Conservation (phyloP, 148 eudicot species). For the Persicaria tinctoria region DNA sequence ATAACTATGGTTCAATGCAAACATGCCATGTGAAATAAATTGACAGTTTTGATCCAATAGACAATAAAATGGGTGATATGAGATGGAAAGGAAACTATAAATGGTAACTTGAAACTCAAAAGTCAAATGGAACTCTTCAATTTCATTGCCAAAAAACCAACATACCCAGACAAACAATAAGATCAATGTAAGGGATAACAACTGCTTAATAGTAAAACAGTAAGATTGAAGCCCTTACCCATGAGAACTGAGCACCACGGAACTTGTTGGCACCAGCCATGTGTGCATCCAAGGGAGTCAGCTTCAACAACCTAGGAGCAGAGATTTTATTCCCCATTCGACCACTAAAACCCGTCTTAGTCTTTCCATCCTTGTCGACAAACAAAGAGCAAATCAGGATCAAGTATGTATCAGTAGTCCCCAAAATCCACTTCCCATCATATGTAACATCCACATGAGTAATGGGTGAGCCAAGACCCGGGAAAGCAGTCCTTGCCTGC, state of each 20-base stretch:
- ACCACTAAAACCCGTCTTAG: conserved; percentile 84
- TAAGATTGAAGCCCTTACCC: conserved; percentile 25
- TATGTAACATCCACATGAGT: conserved; percentile 95
- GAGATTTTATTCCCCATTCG: conserved; percentile 88
- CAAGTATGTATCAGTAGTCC: conserved; percentile 88
- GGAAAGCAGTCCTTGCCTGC: conserved; percentile 97
- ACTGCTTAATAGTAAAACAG: background rate
- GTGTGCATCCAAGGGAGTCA: conserved; percentile 47
- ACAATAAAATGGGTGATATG: background rate
- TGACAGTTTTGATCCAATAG: background rate
- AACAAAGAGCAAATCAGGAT: conserved; percentile 85
- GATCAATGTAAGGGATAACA: background rate
- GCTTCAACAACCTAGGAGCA: conserved; percentile 65
- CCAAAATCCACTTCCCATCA: conserved; percentile 98
- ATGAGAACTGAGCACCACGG: conserved; percentile 45
- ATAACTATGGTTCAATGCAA: background rate
- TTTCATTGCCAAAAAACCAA: background rate
- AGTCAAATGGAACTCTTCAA: background rate
- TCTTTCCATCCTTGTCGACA: conserved; percentile 88
- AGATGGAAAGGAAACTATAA: background rate
- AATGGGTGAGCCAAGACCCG: conserved; percentile 88
- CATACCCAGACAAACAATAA: conserved; percentile 1
- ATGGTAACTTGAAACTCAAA: too few species aligned
- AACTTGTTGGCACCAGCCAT: conserved; percentile 43
- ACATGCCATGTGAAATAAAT: background rate